Evolutionary conservation across 306 rosid genomes (phyloP), one percentile per base, ranked within the genome.

Genomic region (Aeschynomene evenia): DNA sequence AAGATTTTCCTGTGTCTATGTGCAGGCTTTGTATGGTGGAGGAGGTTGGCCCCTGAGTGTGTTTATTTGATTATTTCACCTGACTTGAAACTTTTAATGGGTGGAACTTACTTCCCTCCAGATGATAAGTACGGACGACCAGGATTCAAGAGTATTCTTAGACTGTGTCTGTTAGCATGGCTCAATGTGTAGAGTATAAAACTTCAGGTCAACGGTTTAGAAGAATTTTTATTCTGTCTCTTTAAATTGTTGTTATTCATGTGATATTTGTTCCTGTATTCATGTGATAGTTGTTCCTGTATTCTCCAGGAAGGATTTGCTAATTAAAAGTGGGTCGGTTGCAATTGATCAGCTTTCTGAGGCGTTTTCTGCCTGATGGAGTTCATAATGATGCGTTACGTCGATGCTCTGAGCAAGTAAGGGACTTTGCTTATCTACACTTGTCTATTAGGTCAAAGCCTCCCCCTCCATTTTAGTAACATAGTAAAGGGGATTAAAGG

Each of bases 11-110:
- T 97, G 98, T 94, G 40, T 94, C 7, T 94, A 94, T 67, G 97
- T 94, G 61, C 98, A 94, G 81, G 97, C 98, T 77, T 80, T 90
- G 82, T 88, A 88, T 55, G 96, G 98, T 34, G 90, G 98, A 79
- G 98, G 98, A 69, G 98, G 98, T 81, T 94, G 98, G 97, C 98
- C 98, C 6, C 83, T 94, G 45, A 86, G 81, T 21, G 96, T 83
- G 59, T 94, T 94, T 76, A 92, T n/a, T n/a, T n/a, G n/a, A n/a
- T n/a, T n/a, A n/a, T 94, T 77, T 88, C 97, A 12, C 96, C 97
- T 33, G 97, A 94, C 74, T 82, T 90, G 86, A 94, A 90, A 77
- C 98, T 97, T 48, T 82, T 94, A 68, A 86, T 94, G 95, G 98
- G 97, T n/a, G 98, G 98, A 67, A 94, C 98, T 50, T 94, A 94